Conservation (phyloP, 352 stramenopile species). For the Pilasporangium apinafurcum region DNA sequence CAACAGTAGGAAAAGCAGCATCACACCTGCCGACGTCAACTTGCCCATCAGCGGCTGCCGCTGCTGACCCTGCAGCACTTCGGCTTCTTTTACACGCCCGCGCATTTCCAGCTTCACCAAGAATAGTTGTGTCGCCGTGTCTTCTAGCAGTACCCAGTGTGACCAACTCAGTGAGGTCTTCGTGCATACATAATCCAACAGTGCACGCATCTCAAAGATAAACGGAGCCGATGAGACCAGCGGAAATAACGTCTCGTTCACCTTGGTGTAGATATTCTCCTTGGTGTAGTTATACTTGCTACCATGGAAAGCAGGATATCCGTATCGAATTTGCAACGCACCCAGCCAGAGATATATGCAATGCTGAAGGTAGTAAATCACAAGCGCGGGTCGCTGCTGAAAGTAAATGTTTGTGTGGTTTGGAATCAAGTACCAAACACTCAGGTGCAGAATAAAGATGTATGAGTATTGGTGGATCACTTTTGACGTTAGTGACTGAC, state of each 20-base stretch:
- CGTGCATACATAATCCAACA: constrained; percentile 84
- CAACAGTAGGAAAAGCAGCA: constrained; percentile 71
- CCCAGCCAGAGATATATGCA: constrained; percentile 73
- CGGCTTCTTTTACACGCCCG: constrained; percentile 46
- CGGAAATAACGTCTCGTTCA: constrained; percentile 60
- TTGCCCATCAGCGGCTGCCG: constrained; percentile 65
- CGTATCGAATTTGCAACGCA: constrained; percentile 79
- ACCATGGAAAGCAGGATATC: constrained; percentile 78
- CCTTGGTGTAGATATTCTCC: constrained; percentile 32
- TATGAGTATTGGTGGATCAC: constrained; percentile 76
- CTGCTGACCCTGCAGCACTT: constrained; percentile 74
- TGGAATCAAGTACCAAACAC: constrained; percentile 72
- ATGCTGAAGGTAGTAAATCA: constrained; percentile 80
- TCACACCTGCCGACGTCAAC: constrained; percentile 63
- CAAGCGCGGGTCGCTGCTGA: constrained; percentile 53
- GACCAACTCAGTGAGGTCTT: constrained; percentile 76
- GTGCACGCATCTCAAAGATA: constrained; percentile 83
- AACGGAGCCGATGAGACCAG: constrained; percentile 80
- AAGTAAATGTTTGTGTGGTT: constrained; percentile 77
- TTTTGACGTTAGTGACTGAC: constrained; percentile 64
- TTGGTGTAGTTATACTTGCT: constrained; percentile 73
- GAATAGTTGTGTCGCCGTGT: constrained; percentile 76
- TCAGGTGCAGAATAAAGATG: constrained; percentile 59
- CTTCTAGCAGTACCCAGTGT: constrained; percentile 82
- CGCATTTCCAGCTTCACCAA: constrained; percentile 78